A percentile compares a stretch with the other conserved stretches of the same genome.
Conservation (phyloP, 2,329 filamentous ascomycete genomes). For the Didymella segeticola region DNA sequence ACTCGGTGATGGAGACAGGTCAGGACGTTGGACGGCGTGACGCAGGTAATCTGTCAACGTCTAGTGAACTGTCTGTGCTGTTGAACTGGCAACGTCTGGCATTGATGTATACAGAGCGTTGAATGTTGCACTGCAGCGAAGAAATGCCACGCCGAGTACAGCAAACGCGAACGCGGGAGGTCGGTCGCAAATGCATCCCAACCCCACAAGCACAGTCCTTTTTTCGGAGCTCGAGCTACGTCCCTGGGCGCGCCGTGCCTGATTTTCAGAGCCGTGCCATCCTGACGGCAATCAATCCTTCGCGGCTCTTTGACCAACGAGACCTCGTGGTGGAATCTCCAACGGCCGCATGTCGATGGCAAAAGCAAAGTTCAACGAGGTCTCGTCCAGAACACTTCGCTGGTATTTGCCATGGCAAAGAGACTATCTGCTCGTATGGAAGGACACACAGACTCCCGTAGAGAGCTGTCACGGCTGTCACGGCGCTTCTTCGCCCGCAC, state of each 20-base stretch:
- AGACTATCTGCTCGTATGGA: not conserved
- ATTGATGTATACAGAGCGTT: constrained; percentile 9
- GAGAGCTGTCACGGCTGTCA: constrained; percentile 5
- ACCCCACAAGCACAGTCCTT: not conserved
- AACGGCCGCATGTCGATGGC: not conserved
- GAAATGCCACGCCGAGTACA: constrained; percentile 1
- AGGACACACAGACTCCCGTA: constrained; percentile 10
- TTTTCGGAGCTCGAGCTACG: constrained; percentile 7
- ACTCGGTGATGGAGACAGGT: constrained; percentile 1
- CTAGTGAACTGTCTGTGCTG: constrained; percentile 3
- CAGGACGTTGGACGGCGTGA: constrained; percentile 2
- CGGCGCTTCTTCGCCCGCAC: not conserved
- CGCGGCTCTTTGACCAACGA: not conserved
- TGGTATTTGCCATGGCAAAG: not conserved
- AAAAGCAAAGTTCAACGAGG: not conserved
- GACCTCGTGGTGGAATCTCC: not conserved
- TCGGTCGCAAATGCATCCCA: constrained; percentile 1
- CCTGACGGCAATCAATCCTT: constrained; percentile 3
- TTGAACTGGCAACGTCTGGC: constrained; percentile 3
- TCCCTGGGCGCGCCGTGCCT: constrained; percentile 9
- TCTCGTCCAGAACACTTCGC: not conserved
- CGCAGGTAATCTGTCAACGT: constrained; percentile 4
- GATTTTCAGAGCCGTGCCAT: constrained; percentile 10
- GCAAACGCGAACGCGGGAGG: constrained; percentile 9
- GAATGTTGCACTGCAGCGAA: constrained; percentile 12